Conservation (phyloP, 164 flowering plant species). For the Piper longum region DNA sequence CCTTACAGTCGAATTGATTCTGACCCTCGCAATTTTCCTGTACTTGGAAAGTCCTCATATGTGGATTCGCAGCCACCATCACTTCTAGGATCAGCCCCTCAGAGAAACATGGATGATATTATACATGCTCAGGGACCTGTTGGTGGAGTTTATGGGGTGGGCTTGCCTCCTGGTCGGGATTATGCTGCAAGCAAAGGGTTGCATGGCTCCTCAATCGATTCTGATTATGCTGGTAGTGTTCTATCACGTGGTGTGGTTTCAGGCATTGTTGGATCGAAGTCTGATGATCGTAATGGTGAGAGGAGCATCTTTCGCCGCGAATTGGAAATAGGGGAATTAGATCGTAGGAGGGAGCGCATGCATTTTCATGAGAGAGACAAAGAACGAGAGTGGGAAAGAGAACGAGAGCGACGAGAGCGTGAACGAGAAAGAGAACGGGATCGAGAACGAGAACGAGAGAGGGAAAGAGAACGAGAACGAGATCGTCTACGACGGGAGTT, state of each 20-base stretch:
- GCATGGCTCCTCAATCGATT: slow-evolving; percentile 46
- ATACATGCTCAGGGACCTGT: slow-evolving; percentile 52
- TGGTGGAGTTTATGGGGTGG: slow-evolving; percentile 84
- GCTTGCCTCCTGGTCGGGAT: slow-evolving; percentile 97
- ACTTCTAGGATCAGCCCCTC: slow-evolving; percentile 80
- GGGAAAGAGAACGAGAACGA: slow-evolving; percentile 25
- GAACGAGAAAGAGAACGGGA: slow-evolving; percentile 5
- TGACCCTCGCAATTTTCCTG: slow-evolving; percentile 52
- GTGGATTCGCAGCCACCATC: slow-evolving; percentile 54
- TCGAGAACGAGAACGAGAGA: slow-evolving; percentile 25
- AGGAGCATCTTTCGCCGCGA: slow-evolving; percentile 47
- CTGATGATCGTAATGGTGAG: slow-evolving; percentile 67
- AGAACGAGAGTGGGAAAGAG: slow-evolving; percentile 34
- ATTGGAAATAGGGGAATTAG: slow-evolving; percentile 69
- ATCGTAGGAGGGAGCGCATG: slow-evolving; percentile 58
- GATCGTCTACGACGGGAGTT: slow-evolving; percentile 26
- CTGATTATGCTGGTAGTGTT: slow-evolving; percentile 42
- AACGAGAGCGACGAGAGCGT: slow-evolving; percentile 11
- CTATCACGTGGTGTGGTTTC: slow-evolving; percentile 9
- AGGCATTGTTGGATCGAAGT: slow-evolving; percentile 19
- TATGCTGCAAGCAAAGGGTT: slow-evolving; percentile 74
- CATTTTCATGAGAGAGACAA: slow-evolving; percentile 61
- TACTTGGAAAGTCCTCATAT: slow-evolving; percentile 44
- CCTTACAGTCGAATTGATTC: slow-evolving; percentile 64
- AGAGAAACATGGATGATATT: slow-evolving; percentile 56